Percentiles rank a stretch among this genome's conserved stretches.
These are phyloP conservation scores for Pisolithus sp. DNA, from an alignment of 768 basidiomycete species.

Conservation along the genomic window DNA sequence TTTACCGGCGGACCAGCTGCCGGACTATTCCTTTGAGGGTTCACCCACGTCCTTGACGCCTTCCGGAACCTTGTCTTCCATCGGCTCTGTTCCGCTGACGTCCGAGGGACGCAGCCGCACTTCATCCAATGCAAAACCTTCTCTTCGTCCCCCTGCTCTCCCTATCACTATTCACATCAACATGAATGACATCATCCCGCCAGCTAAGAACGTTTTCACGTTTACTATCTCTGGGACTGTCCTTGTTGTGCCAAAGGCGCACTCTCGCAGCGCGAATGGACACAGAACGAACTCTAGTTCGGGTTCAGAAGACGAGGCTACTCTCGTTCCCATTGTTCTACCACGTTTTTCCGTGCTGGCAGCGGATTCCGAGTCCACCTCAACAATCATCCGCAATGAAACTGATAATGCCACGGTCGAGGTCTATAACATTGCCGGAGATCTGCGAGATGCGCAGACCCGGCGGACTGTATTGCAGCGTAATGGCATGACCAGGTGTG, in stretches of 20 bases:
- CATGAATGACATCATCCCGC: slow-evolving; percentile 68
- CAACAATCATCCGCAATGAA: slow-evolving; percentile 57
- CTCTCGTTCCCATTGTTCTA: slow-evolving; percentile 48
- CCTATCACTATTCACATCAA: slow-evolving; percentile 74
- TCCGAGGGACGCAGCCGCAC: slow-evolving; percentile 33
- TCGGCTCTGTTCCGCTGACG: slow-evolving; percentile 28
- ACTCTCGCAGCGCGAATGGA: slow-evolving; percentile 18
- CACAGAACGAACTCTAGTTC: slow-evolving; percentile 12
- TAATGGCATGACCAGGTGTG: slow-evolving; percentile 53
- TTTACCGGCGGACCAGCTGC: slow-evolving; percentile 54
- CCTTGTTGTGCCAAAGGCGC: slow-evolving; percentile 45
- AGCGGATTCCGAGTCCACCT: slow-evolving; percentile 55
- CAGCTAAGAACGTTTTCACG: slow-evolving; percentile 56
- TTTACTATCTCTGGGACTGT: slow-evolving; percentile 64
- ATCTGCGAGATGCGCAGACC: slow-evolving; percentile 53
- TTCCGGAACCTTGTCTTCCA: slow-evolving; percentile 34
- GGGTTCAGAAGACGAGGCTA: slow-evolving; percentile 23
- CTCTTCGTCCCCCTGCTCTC: slow-evolving; percentile 41
- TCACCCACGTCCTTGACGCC: slow-evolving; percentile 49
- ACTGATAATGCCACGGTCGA: slow-evolving; percentile 48
- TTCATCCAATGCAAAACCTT: slow-evolving; percentile 26
- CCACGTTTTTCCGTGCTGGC: slow-evolving; percentile 67
- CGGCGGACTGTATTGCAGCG: slow-evolving; percentile 59
- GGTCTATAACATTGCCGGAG: slow-evolving; percentile 54
- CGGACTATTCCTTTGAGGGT: slow-evolving; percentile 73